Conservation (phyloP, 176 grass and related monocot genomes). For the maize (Zea mays) region DNA sequence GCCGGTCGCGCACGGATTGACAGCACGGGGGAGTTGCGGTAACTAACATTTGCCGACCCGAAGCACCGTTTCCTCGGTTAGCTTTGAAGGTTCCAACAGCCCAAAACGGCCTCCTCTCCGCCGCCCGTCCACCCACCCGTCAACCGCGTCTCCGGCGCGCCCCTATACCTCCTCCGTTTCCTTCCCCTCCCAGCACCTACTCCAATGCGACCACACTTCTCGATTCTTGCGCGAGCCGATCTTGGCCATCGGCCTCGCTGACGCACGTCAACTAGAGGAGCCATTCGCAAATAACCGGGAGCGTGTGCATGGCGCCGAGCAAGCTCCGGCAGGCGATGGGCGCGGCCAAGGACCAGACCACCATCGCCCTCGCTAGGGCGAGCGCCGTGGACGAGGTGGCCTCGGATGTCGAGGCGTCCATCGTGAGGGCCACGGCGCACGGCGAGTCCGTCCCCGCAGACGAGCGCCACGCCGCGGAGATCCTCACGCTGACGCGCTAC, state of each 20-base stretch:
- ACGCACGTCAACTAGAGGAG: background rate
- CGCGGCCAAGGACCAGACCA: conserved; percentile 69
- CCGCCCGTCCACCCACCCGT: background rate
- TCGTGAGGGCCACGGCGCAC: conserved; percentile 73
- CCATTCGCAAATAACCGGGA: background rate
- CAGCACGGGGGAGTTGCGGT: background rate
- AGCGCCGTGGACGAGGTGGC: conserved; percentile 41
- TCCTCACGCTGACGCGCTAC: conserved; percentile 65
- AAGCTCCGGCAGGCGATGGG: conserved; percentile 61
- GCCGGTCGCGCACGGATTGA: background rate
- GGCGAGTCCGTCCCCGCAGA: conserved; percentile 52
- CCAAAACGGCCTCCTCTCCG: background rate
- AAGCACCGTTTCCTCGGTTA: conserved; percentile 3
- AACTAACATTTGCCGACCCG: background rate
- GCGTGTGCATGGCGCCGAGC: conserved; percentile 54
- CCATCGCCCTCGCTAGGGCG: conserved; percentile 52
- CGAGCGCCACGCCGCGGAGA: conserved; percentile 59
- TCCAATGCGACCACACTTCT: background rate
- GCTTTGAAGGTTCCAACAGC: background rate
- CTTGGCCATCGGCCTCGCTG: too few species aligned
- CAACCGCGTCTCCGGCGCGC: conserved; percentile 28
- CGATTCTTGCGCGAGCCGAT: background rate
- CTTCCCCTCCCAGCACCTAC: background rate
- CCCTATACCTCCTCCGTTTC: background rate
- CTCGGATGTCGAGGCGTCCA: conserved; percentile 55